phyloP scores from a whole-genome alignment of 441 rosid species.

The Geranium incanum region DNA sequence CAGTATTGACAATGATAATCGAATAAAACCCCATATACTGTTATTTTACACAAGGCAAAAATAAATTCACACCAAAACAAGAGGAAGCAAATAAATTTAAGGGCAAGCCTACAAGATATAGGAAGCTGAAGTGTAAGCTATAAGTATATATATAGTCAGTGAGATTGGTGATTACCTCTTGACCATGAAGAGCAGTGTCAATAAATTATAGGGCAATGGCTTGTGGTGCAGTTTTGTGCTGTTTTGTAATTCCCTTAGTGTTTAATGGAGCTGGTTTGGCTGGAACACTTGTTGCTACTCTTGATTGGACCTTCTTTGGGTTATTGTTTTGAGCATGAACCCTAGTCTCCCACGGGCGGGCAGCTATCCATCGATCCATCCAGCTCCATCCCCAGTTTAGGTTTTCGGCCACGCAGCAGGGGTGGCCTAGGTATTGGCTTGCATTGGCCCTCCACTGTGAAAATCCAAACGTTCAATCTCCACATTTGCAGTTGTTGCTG shows the following conservation, averaged over 20 bases:
- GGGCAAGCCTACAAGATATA: background rate
- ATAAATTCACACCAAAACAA: background rate
- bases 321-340: slow-evolving; percentile 29
- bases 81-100: background rate
- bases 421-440: slow-evolving; percentile 67
- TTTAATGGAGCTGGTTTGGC: background rate
- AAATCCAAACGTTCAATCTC: background rate
- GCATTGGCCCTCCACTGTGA: slow-evolving; percentile 82
- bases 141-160: background rate
- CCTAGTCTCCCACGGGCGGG: slow-evolving; percentile 84
- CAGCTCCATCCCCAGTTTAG: slow-evolving; percentile 83
- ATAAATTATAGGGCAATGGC: background rate
- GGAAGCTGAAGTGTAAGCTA: background rate
- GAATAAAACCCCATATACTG: background rate
- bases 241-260: background rate
- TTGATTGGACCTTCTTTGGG: slow-evolving; percentile 28
- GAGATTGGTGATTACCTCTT: background rate
- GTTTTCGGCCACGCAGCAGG: slow-evolving; percentile 56
- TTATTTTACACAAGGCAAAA: background rate
- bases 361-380: slow-evolving; percentile 79
- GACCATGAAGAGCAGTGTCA: background rate
- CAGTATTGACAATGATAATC: background rate
- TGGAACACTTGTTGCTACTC: background rate
- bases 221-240: background rate
- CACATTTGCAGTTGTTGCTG: too few species aligned